Evolutionary conservation across 257 asterid genomes (phyloP).

Genomic region (Gentiana straminea): DNA sequence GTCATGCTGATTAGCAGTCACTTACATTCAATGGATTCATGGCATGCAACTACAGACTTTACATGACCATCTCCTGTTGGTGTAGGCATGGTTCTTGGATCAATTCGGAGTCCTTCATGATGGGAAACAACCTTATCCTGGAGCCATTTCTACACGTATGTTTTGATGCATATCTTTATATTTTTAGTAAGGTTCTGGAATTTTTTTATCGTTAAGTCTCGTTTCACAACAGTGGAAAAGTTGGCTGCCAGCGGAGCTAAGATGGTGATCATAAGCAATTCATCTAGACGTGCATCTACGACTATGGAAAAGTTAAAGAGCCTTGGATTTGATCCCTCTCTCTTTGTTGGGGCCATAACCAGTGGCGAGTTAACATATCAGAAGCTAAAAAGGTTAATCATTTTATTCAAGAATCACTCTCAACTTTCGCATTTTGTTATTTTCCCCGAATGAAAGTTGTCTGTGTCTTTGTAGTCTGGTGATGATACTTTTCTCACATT

Average conservation of each 20-base stretch:
- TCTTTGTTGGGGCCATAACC: slow-evolving; percentile 80
- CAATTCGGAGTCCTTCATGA: slow-evolving; percentile 95
- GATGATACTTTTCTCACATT: too few species aligned
- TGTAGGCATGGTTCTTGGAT: slow-evolving; percentile 93
- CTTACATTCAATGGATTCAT: too few species aligned
- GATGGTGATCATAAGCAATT: slow-evolving; percentile 88
- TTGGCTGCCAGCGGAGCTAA: slow-evolving; percentile 74
- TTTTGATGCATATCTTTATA: slow-evolving; percentile 8
- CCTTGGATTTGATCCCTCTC: slow-evolving; percentile 83
- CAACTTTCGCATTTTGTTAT: background rate
- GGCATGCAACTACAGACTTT: too few species aligned
- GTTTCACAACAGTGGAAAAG: slow-evolving; percentile 50
- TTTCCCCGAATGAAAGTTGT: too few species aligned
- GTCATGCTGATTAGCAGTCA: too few species aligned
- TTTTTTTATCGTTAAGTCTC: slow-evolving; percentile 5
- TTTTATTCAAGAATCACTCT: background rate
- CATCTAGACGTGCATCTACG: slow-evolving; percentile 85
- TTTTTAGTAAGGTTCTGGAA: slow-evolving; percentile 21
- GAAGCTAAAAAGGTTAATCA: slow-evolving; percentile 55
- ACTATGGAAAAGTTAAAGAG: slow-evolving; percentile 65
- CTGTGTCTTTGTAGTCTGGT: too few species aligned
- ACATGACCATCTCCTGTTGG: slow-evolving; percentile 4
- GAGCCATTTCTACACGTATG: slow-evolving; percentile 86
- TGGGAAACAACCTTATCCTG: slow-evolving; percentile 90
- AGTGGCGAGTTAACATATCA: slow-evolving; percentile 92